phyloP scores from a whole-genome alignment of 2,329 filamentous ascomycete species.

The Trichoderma sp. region DNA sequence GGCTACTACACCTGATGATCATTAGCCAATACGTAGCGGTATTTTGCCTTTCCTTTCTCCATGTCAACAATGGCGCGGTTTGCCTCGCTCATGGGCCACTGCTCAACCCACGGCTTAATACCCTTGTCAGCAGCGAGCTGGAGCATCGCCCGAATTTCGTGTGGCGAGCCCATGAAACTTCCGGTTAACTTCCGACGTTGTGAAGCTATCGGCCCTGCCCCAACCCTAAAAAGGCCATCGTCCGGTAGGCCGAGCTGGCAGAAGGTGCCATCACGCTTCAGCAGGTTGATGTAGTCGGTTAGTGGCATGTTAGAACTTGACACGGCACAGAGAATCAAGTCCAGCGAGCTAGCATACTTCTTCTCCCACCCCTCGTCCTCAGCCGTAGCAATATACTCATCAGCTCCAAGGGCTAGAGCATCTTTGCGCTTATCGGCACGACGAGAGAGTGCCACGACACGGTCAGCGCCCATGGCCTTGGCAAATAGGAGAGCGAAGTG shows the following conservation, averaged over 20 bases:
- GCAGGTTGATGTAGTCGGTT: conserved; percentile 57
- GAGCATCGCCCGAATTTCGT: conserved; percentile 60
- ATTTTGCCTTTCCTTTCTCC: conserved; percentile 51
- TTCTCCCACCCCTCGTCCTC: conserved; percentile 51
- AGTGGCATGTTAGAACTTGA: conserved; percentile 56
- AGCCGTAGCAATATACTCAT: conserved; percentile 42
- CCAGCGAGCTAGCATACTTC: conserved; percentile 49
- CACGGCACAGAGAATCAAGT: conserved; percentile 59
- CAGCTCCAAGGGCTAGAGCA: conserved; percentile 55
- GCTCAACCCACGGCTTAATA: conserved; percentile 56
- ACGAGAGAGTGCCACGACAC: conserved; percentile 58
- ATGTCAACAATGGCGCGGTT: conserved; percentile 56
- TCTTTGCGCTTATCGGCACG: conserved; percentile 52
- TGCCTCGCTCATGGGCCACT: conserved; percentile 52
- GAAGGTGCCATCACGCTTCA: conserved; percentile 59
- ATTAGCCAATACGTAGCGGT: conserved; percentile 47
- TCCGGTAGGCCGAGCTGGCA: conserved; percentile 56
- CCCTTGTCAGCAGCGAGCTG: conserved; percentile 55
- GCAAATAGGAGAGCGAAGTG: conserved; percentile 68
- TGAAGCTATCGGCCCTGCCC: conserved; percentile 46
- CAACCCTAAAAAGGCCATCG: conserved; percentile 13
- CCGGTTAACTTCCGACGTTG: conserved; percentile 45
- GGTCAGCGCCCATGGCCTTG: conserved; percentile 61
- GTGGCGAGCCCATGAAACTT: conserved; percentile 47
- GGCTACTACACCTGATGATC: conserved; percentile 24